These are phyloP conservation scores for Erodium trifolium DNA, from an alignment of 441 rosid species.

Conservation along the genomic window DNA sequence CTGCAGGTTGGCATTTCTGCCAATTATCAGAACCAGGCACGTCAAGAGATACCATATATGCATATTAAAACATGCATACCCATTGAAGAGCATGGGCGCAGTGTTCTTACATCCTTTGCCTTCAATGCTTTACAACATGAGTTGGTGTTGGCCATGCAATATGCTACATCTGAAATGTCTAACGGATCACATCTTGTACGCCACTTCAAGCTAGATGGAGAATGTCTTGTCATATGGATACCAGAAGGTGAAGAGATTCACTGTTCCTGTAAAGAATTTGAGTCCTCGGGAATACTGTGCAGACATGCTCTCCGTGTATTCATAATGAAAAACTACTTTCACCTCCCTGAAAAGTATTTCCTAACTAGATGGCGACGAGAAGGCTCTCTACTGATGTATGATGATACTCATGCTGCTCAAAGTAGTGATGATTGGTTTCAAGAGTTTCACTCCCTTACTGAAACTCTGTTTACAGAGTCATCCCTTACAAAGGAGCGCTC, in stretches of 20 bases:
- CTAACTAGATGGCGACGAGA: conserved; percentile 61
- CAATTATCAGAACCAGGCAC: conserved; percentile 32
- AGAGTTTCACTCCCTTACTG: conserved; percentile 58
- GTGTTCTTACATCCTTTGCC: conserved; percentile 67
- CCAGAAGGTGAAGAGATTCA: conserved; percentile 69
- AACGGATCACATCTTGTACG: conserved; percentile 66
- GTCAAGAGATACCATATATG: conserved; percentile 36
- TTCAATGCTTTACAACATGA: conserved; percentile 66
- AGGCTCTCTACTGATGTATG: conserved; percentile 34
- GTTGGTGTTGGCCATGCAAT: conserved; percentile 64
- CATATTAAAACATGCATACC: conserved; percentile 63
- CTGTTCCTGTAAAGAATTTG: conserved; percentile 91
- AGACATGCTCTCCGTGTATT: conserved; percentile 71
- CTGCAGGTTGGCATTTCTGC: conserved; percentile 54
- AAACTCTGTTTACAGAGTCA: conserved; percentile 56
- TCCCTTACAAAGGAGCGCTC: conserved; percentile 48
- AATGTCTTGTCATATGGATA: conserved; percentile 59
- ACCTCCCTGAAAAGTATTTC: conserved; percentile 70
- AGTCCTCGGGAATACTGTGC: conserved; percentile 68
- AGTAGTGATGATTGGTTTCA: conserved; percentile 45
- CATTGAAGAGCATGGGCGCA: conserved; percentile 76
- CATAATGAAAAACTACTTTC: conserved; percentile 57
- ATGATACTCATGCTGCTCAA: conserved; percentile 30
- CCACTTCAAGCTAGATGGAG: conserved; percentile 74
- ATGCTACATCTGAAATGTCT: conserved; percentile 68